Evolutionary conservation across 2,329 filamentous ascomycete genomes (phyloP).

Genomic region (Rhynchosporium agropyri): DNA sequence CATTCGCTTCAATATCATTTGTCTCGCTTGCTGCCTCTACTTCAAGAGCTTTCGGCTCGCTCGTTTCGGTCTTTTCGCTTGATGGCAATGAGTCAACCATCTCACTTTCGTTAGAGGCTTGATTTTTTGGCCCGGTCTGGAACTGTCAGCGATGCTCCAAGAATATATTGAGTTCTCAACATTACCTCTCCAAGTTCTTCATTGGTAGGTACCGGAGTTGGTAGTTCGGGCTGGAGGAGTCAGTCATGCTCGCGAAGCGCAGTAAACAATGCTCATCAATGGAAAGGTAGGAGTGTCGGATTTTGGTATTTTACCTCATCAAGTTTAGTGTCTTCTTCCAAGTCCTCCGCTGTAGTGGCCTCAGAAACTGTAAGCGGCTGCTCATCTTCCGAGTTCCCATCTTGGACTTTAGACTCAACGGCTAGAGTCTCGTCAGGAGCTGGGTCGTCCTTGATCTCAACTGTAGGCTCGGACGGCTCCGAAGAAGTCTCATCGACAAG

Average conservation of each 20-base stretch:
- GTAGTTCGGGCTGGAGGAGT: not conserved
- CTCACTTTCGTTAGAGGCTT: not conserved
- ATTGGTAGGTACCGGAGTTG: not conserved
- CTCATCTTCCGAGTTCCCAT: constrained; percentile 3
- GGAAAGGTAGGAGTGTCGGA: too few species aligned
- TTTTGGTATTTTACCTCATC: constrained; percentile 13
- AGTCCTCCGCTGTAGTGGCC: not conserved
- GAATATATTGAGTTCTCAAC: not conserved
- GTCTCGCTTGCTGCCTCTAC: not conserved
- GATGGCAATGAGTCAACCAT: too few species aligned
- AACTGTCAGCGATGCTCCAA: not conserved
- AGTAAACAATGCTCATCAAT: not conserved
- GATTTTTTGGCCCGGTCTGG: constrained; percentile 10
- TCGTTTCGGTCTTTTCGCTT: too few species aligned
- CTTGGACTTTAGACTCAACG: constrained; percentile 16
- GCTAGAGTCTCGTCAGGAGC: not conserved
- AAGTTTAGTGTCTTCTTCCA: not conserved
- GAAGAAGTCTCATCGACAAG: constrained; percentile 13
- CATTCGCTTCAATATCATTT: constrained; percentile 4
- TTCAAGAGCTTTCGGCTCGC: too few species aligned
- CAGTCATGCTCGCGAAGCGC: not conserved
- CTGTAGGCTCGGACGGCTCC: not conserved
- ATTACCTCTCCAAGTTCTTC: constrained; percentile 6
- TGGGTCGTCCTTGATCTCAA: constrained; percentile 12
- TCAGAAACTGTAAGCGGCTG: not conserved